Conservation (phyloP, 1,284 basidiomycete genomes). For the Bjerkandera adusta region DNA sequence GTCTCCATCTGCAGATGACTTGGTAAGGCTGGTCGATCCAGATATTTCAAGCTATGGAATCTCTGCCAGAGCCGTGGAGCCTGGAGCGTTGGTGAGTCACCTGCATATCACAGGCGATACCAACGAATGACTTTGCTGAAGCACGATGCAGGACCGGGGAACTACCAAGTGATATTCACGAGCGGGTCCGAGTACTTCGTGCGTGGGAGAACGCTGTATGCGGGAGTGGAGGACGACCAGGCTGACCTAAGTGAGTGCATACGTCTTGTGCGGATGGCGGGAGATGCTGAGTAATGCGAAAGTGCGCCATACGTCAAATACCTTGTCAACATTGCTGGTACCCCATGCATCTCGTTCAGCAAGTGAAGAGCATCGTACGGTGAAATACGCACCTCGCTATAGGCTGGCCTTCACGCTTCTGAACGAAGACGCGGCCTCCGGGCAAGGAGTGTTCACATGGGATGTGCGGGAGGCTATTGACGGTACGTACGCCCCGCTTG, state of each 20-base stretch:
- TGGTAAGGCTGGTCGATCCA: slow-evolving; percentile 10
- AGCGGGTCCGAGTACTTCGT: not conserved
- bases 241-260: not conserved
- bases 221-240: not conserved
- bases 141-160: slow-evolving; percentile 1
- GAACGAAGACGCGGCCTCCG: slow-evolving; percentile 82
- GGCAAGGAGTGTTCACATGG: slow-evolving; percentile 66
- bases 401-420: slow-evolving; percentile 82
- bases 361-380: slow-evolving; percentile 47
- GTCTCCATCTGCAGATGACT: slow-evolving; percentile 11
- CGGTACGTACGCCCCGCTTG: slow-evolving; percentile 46
- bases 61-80: not conserved
- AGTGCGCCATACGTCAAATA: too few relatives aligned
- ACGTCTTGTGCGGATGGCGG: too few relatives aligned
- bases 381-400: slow-evolving; percentile 77
- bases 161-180: not conserved
- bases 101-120: not conserved
- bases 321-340: slow-evolving; percentile 48
- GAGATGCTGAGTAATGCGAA: too few relatives aligned
- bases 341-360: slow-evolving; percentile 37
- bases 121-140: slow-evolving; percentile 3
- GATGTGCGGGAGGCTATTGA: slow-evolving; percentile 62
- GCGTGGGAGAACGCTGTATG: not conserved
- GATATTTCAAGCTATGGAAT: not conserved
- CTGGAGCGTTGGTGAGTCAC: slow-evolving; percentile 2